These are phyloP conservation scores for Penicillium frequentans DNA, from an alignment of 2,329 filamentous ascomycete species.

Conservation along the genomic window DNA sequence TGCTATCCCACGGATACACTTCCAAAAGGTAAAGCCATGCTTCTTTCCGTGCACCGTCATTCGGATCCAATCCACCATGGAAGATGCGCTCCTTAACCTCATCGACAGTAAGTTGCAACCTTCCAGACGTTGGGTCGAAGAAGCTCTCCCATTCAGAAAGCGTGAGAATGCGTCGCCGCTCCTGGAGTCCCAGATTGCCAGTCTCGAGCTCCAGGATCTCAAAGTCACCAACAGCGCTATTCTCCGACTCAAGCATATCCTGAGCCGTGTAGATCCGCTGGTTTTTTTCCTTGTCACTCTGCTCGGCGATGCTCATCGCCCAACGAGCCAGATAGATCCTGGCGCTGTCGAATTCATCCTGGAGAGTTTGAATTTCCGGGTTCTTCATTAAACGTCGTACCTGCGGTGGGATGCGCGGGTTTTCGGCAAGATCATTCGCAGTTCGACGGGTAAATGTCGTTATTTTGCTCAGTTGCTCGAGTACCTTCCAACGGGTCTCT, in stretches of 20 bases:
- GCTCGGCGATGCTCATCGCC: conserved; percentile 98
- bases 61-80: conserved; percentile 83
- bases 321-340: conserved; percentile 90
- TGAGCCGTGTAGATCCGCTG: conserved; percentile 90
- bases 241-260: conserved; percentile 90
- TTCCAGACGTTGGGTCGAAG: conserved; percentile 75
- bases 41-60: conserved; percentile 92
- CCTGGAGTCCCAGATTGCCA: conserved; percentile 70
- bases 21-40: conserved; percentile 94
- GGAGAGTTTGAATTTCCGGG: conserved; percentile 89
- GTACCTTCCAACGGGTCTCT: conserved; percentile 91
- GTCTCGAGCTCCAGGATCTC: conserved; percentile 83
- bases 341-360: conserved; percentile 97
- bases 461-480: conserved; percentile 96
- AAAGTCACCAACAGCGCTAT: conserved; percentile 93
- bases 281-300: conserved; percentile 83
- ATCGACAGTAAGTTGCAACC: conserved; percentile 75
- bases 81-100: conserved; percentile 98
- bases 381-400: conserved; percentile 81
- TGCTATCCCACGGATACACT: conserved; percentile 91
- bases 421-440: conserved; percentile 87
- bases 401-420: conserved; percentile 86
- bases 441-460: conserved; percentile 93
- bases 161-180: conserved; percentile 74
- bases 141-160: conserved; percentile 87